These are phyloP conservation scores for Magnolia officinalis DNA, from an alignment of 164 flowering plant genomes.

Conservation along the genomic window DNA sequence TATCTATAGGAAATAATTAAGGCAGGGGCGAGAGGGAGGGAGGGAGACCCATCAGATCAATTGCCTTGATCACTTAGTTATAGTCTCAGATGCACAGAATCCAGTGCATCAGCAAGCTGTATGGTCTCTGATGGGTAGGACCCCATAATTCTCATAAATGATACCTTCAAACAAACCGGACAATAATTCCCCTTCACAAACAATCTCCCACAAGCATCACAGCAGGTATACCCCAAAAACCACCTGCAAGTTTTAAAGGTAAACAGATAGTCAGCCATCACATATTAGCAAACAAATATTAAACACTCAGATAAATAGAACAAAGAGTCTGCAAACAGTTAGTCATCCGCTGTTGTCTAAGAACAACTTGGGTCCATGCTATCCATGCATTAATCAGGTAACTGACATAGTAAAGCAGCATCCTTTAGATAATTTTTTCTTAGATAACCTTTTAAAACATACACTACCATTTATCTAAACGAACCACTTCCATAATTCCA, in stretches of 20 bases:
- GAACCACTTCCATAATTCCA: too few relatives aligned
- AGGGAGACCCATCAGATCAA: neutral
- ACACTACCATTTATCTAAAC: too few relatives aligned
- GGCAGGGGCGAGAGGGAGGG: neutral
- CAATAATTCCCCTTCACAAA: slow-evolving; percentile 95
- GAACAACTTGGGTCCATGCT: too few relatives aligned
- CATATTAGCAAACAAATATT: neutral
- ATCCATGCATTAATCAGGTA: neutral
- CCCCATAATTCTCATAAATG: neutral
- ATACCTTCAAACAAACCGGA: slow-evolving; percentile 98
- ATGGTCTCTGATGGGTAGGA: neutral
- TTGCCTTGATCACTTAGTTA: too few relatives aligned
- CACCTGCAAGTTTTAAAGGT: slow-evolving; percentile 48
- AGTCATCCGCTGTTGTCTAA: too few relatives aligned
- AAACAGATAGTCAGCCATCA: neutral
- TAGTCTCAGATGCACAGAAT: neutral
- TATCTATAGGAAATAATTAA: too few relatives aligned
- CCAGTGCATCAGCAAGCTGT: neutral
- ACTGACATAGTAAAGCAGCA: neutral
- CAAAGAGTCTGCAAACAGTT: neutral
- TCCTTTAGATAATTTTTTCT: too few relatives aligned
- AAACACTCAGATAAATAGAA: neutral
- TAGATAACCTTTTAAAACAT: too few relatives aligned
- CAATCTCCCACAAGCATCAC: slow-evolving; percentile 99
- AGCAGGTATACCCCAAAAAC: slow-evolving; percentile 94